Conservation (phyloP, 805 yeast genomes). For the Ogataea paraovalis region DNA sequence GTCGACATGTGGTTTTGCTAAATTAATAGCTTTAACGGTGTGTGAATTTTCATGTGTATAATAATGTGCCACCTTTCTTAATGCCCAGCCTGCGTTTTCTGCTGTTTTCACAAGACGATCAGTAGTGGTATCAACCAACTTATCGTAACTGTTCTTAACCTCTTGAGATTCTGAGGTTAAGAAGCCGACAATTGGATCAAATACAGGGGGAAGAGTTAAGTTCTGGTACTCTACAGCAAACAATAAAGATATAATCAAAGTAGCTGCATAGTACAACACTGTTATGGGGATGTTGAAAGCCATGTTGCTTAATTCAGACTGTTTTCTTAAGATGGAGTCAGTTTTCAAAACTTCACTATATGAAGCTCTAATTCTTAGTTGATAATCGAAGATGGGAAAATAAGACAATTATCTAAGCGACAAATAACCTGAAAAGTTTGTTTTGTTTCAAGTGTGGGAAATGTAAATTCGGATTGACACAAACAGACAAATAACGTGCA, state of each 20-base stretch:
- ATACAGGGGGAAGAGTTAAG: constrained; percentile 8
- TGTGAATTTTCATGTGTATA: constrained; percentile 14
- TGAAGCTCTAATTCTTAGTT: too few species aligned
- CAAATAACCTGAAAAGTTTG: too few species aligned
- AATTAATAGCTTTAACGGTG: constrained; percentile 2
- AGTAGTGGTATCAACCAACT: background rate
- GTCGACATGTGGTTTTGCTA: constrained; percentile 5
- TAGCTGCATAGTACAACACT: constrained; percentile 14
- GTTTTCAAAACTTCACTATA: too few species aligned
- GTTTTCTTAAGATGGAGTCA: too few species aligned
- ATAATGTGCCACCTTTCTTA: constrained; percentile 5
- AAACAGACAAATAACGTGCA: too few species aligned
- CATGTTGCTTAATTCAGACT: background rate
- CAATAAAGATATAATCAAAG: constrained; percentile 15
- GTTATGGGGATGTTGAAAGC: background rate
- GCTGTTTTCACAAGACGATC: background rate
- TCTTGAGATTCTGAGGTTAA: constrained; percentile 3
- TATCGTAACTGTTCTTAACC: background rate
- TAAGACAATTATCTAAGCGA: too few species aligned
- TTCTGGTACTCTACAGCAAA: constrained; percentile 10
- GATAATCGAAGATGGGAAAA: too few species aligned
- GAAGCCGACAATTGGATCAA: constrained; percentile 4
- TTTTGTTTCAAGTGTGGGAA: too few species aligned
- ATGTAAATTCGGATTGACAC: too few species aligned
- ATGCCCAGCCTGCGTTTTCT: background rate